These are phyloP conservation scores for Lathyrus sativus DNA, from an alignment of 306 rosid genomes.

Conservation along the genomic window DNA sequence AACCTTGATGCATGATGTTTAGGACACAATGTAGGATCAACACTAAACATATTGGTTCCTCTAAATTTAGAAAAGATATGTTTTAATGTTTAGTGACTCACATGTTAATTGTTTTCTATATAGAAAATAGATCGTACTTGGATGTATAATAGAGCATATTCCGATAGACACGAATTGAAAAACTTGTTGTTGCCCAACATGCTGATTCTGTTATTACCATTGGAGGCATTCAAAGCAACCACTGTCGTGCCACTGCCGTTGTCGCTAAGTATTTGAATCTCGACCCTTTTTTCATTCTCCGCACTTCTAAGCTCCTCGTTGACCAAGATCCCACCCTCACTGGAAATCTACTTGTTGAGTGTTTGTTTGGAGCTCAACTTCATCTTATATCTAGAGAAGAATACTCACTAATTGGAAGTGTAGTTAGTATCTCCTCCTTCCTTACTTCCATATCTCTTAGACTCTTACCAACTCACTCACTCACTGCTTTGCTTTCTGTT, in stretches of 20 bases:
- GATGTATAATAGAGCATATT: too few relatives aligned
- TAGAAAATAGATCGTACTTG: too few relatives aligned
- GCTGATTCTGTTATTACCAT: conserved; percentile 80
- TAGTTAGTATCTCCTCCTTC: conserved; percentile 46
- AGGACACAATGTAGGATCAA: too few relatives aligned
- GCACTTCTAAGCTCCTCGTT: conserved; percentile 68
- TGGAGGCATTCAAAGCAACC: conserved; percentile 97
- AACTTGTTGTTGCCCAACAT: conserved; percentile 69
- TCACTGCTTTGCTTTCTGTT: conserved; percentile 6
- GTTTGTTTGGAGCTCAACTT: too few relatives aligned
- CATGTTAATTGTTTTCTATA: too few relatives aligned
- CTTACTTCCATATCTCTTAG: conserved; percentile 9
- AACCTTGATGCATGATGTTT: too few relatives aligned
- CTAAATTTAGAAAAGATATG: too few relatives aligned
- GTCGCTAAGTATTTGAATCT: conserved; percentile 90
- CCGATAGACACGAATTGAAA: too few relatives aligned
- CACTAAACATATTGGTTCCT: too few relatives aligned
- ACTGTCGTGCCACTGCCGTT: conserved; percentile 95
- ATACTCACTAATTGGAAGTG: conserved; percentile 70
- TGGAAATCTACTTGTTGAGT: too few relatives aligned
- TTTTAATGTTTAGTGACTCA: too few relatives aligned
- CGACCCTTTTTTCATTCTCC: conserved; percentile 73
- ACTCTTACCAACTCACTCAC: conserved; percentile 3
- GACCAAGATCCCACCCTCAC: too few relatives aligned
- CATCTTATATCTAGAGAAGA: conserved; percentile 82